Base-by-base conservation (phyloP, 2,329 filamentous ascomycete genomes). In the Hirsutella rhossiliensis region DNA sequence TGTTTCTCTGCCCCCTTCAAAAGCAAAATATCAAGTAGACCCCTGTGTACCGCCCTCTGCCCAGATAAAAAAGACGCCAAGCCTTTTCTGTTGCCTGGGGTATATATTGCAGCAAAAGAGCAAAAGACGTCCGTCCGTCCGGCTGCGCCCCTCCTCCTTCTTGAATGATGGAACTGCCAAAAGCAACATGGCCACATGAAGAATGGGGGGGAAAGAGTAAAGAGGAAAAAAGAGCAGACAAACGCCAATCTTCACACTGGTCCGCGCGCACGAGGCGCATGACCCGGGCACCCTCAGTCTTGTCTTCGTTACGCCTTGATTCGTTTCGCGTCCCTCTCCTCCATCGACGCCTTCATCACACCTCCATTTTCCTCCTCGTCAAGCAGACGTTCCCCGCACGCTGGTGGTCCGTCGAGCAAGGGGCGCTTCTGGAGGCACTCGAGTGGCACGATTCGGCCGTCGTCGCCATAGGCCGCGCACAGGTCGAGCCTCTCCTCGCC, bases 401-500 rank as follows among this genome's bases (percentile, higher is more conserved):
- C 37, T 23, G 28, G n/a, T 17, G 31, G 41, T 12, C 38, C 43
- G 18, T 28, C 28, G n/a, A 23, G 4, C 27, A 11, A 23, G 18
- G 37, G 11, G 11, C 45, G 42, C 17, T 46, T 46, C 2, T 19
- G 12, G 18, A 20, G 2, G 6, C 11, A 5, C 20, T 38, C 43
- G 12, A 41, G 17, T 8, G 27, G 43, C 11, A 42, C 29, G 15
- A 44, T n/a, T 20, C 43, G 40, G 34, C 48, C 41, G 15, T 43
- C 44, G 11, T 51, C 48, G 5, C 42, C 47, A 38, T 60, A 61
- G 8, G 50, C 50, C 11, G 56, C 52, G 41, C 62, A 65, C 18
- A 65, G 50, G 40, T 65, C 59, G 1, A 65, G 47, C 23, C 56
- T 55, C 6, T 47, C 48, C 48, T 65, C 62, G 8, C 57, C 62